phyloP scores from a whole-genome alignment of 2,329 filamentous ascomycete genomes.

The Alternaria sp. region DNA sequence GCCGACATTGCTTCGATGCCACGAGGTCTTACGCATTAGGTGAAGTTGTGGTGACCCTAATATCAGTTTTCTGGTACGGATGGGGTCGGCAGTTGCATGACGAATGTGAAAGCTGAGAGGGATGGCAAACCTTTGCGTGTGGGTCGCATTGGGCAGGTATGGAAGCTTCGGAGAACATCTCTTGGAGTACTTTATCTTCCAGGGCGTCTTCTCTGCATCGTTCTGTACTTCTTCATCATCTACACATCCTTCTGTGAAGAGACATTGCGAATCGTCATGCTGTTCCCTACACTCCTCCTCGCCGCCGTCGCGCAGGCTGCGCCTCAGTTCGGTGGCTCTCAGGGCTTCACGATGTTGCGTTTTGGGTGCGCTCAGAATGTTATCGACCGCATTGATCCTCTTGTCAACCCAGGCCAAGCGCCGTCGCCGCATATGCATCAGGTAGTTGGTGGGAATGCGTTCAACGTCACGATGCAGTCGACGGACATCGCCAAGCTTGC shows the following conservation, averaged over 20 bases:
- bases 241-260: neutral
- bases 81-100: constrained; percentile 1
- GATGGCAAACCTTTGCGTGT: neutral
- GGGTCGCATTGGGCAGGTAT: neutral
- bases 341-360: constrained; percentile 37
- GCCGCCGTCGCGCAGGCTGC: constrained; percentile 26
- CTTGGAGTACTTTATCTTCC: neutral
- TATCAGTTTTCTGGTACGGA: neutral
- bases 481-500: constrained; percentile 36
- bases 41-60: neutral
- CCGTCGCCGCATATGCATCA: constrained; percentile 49
- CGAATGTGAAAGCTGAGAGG: neutral
- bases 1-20: constrained; percentile 4
- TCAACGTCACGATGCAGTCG: constrained; percentile 54
- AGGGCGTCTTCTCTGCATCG: neutral
- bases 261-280: constrained; percentile 17
- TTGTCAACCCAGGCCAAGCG: constrained; percentile 46
- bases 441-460: constrained; percentile 54
- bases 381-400: constrained; percentile 40
- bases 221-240: neutral
- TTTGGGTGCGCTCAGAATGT: constrained; percentile 42
- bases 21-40: neutral
- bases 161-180: neutral
- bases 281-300: constrained; percentile 29
- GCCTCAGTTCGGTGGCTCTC: constrained; percentile 23